These are phyloP conservation scores for Monosporascus ibericus DNA, from an alignment of 2,329 filamentous ascomycete species.

Conservation along the genomic window DNA sequence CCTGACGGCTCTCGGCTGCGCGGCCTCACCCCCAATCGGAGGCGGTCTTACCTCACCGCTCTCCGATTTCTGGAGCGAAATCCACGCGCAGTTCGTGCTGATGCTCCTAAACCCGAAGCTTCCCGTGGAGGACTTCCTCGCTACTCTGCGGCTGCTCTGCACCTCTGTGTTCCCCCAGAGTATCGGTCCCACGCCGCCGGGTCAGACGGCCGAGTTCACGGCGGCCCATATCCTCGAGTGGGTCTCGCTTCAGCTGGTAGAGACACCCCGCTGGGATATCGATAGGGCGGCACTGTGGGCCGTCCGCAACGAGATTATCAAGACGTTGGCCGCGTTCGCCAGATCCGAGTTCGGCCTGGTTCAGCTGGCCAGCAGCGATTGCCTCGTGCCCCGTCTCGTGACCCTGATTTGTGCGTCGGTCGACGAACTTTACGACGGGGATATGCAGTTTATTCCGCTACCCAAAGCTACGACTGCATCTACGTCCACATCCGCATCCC, in stretches of 20 bases:
- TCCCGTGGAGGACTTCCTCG: constrained; percentile 53
- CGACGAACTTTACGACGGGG: constrained; percentile 64
- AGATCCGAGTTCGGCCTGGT: constrained; percentile 55
- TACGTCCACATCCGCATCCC: not conserved
- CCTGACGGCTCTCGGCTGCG: constrained; percentile 54
- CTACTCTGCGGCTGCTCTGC: constrained; percentile 59
- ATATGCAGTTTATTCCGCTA: constrained; percentile 31
- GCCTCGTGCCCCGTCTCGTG: constrained; percentile 68
- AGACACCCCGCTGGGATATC: constrained; percentile 41
- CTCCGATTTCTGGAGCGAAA: constrained; percentile 58
- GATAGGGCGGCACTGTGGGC: constrained; percentile 33
- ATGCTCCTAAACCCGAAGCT: constrained; percentile 64
- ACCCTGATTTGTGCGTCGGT: constrained; percentile 59
- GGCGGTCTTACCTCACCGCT: constrained; percentile 23
- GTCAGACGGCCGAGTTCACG: constrained; percentile 35
- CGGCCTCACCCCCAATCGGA: constrained; percentile 26
- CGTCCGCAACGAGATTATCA: constrained; percentile 41
- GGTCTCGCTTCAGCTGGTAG: constrained; percentile 56
- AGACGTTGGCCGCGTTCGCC: constrained; percentile 55
- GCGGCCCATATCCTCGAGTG: constrained; percentile 52
- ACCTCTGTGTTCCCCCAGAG: constrained; percentile 58
- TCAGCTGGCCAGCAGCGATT: constrained; percentile 62
- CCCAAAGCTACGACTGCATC: not conserved
- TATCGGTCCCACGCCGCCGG: constrained; percentile 57
- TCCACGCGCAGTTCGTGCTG: constrained; percentile 61